Percentiles rank a stretch among this genome's conserved stretches.
These are phyloP conservation scores for Ceriops zippeliana DNA, from an alignment of 345 rosid species.

Conservation along the genomic window DNA sequence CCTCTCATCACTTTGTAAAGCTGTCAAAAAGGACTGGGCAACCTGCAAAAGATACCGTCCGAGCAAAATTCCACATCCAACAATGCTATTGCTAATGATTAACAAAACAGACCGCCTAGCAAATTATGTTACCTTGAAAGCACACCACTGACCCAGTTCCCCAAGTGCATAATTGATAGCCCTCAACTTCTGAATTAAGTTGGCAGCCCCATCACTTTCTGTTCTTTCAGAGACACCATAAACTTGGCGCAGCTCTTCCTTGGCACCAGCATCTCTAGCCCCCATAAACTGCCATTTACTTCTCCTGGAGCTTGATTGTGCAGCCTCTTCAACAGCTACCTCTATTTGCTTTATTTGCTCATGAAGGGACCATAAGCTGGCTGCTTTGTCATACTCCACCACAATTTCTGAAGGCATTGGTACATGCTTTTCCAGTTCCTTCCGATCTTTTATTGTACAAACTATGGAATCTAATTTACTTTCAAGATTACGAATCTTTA, in stretches of 20 bases:
- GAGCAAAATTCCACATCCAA: constrained; percentile 2
- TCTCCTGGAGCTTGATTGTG: constrained; percentile 73
- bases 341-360: constrained; percentile 92
- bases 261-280: constrained; percentile 98
- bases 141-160: constrained; percentile 99
- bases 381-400: constrained; percentile 91
- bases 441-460: constrained; percentile 88
- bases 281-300: constrained; percentile 99
- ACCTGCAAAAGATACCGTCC: constrained; percentile 46
- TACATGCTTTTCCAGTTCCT: constrained; percentile 93
- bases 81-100: constrained; percentile 4
- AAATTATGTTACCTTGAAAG: constrained; percentile 69
- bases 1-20: constrained; percentile 91
- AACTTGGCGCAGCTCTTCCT: constrained; percentile 90
- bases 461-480: constrained; percentile 89
- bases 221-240: constrained; percentile 98
- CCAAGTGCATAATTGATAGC: constrained; percentile 91
- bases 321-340: constrained; percentile 87
- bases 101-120: constrained; percentile 3
- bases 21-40: constrained; percentile 86
- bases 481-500: constrained; percentile 96
- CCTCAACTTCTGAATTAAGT: constrained; percentile 86
- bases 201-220: constrained; percentile 97
- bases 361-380: constrained; percentile 92
- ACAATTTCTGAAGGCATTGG: constrained; percentile 95